Evolutionary conservation across 1,139 yeast species (phyloP).

Genomic region (Protomyces inouyei): DNA sequence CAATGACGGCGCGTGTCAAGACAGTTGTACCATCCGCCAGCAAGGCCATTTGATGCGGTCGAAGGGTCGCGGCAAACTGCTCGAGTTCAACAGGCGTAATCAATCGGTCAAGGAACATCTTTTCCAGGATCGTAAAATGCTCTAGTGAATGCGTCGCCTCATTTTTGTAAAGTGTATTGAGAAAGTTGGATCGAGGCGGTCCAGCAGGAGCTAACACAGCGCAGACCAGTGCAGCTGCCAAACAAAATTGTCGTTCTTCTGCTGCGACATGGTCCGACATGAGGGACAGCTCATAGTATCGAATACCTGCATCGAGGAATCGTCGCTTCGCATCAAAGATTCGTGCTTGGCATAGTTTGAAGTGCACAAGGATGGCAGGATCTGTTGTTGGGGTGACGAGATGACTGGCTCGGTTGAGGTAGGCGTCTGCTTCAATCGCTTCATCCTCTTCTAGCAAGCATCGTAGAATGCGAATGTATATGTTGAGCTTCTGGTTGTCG

Average conservation of each 20-base stretch:
- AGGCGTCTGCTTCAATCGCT: conserved; percentile 38
- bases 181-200: conserved; percentile 38
- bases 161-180: conserved; percentile 38
- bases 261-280: conserved; percentile 36
- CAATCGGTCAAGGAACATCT: conserved; percentile 37
- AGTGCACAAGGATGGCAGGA: conserved; percentile 34
- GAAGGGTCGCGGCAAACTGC: conserved; percentile 35
- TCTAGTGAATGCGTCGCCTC: conserved; percentile 35
- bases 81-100: conserved; percentile 37
- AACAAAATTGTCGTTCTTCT: conserved; percentile 37
- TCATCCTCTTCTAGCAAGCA: conserved; percentile 39
- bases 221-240: conserved; percentile 39
- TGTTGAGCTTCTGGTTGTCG: conserved; percentile 36
- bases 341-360: conserved; percentile 40
- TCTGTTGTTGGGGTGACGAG: conserved; percentile 34
- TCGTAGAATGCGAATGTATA: conserved; percentile 38
- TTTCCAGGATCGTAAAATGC: conserved; percentile 36
- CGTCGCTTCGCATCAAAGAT: conserved; percentile 38
- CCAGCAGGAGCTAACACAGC: conserved; percentile 41
- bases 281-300: conserved; percentile 39
- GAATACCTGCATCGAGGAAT: conserved; percentile 39
- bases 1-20: conserved; percentile 39
- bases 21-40: conserved; percentile 39
- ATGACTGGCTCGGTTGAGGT: conserved; percentile 38
- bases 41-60: conserved; percentile 37